These are phyloP conservation scores for Nemania serpens DNA, from an alignment of 2,329 filamentous ascomycete genomes.

Conservation along the genomic window DNA sequence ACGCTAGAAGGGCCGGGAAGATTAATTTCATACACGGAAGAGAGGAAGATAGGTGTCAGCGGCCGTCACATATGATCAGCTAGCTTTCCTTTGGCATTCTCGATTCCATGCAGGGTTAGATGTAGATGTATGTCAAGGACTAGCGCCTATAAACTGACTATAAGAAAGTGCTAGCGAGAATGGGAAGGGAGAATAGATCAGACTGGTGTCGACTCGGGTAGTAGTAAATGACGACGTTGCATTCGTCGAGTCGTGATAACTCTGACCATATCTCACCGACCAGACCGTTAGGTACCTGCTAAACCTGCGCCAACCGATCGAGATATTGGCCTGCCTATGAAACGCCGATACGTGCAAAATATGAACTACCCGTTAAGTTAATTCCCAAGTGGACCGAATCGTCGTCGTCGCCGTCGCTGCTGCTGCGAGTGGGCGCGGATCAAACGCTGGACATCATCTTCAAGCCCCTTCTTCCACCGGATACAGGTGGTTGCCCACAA, in stretches of 20 bases:
- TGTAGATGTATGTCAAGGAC: too few species aligned
- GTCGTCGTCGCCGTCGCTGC: not conserved
- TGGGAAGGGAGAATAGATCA: not conserved
- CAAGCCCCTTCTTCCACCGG: conserved; percentile 70
- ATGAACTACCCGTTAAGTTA: conserved; percentile 11
- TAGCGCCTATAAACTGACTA: too few species aligned
- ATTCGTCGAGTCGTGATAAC: conserved; percentile 1
- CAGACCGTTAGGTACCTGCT: conserved; percentile 14
- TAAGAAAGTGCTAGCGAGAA: too few species aligned
- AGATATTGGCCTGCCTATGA: conserved; percentile 22
- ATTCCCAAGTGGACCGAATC: not conserved
- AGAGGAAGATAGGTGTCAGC: too few species aligned
- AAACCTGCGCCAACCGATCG: conserved; percentile 20
- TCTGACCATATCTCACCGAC: conserved; percentile 9
- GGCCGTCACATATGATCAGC: too few species aligned
- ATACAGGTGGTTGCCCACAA: conserved; percentile 87
- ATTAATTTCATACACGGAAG: too few species aligned
- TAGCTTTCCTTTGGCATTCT: too few species aligned
- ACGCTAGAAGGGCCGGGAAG: too few species aligned
- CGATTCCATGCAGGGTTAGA: too few species aligned
- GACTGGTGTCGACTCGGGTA: not conserved
- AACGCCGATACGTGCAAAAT: conserved; percentile 31
- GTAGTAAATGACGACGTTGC: conserved; percentile 10
- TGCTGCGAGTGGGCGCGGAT: not conserved
- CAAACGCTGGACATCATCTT: not conserved